Evolutionary conservation across 768 basidiomycete genomes (phyloP), one percentile per base, ranked within the genome.

Genomic region (Lactarius quietus): DNA sequence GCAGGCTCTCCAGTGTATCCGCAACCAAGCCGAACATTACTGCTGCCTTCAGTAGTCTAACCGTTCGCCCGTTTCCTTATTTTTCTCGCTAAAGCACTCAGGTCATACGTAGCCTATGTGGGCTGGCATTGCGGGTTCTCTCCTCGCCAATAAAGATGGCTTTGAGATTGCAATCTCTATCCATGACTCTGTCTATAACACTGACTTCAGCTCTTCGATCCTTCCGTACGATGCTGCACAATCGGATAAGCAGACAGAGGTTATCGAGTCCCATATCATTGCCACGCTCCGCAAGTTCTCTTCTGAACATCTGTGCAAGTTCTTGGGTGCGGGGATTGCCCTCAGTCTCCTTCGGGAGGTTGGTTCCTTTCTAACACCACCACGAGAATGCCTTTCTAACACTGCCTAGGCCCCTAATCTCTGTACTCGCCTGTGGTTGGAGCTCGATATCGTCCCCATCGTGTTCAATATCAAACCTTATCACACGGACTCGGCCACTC

Each of bases 401-500:
- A 56, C 74, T 62, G 33, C 63, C 15, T 72, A 90, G 86, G 81
- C 79, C 41, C 92, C 92, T 12, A 91, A 92, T 72, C 77, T 94
- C n/a, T 90, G 90, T 76, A 93, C 92, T 31, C 85, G 86, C 48
- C 82, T 94, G 14, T 94, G 92, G 92, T 73, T 90, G 59, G 89
- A 90, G 55, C 74, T 89, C 74, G 92, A 93, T 72, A 86, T 93
- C 57, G 90, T 93, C 23, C 92, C 92, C 64, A 81, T 89, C 75
- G 90, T 90, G 38, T 91, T 91, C 80, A 90, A 90, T 76, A 90
- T 91, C 82, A 91, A 92, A 75, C 83, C 86, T 10, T 88, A 82
- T 83, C 89, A 90, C 74, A 89, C 88, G 4, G 89, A 93, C 69
- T 90, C 89, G 7, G 72, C 86, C 48, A 92, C 90, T 3, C 82